These are phyloP conservation scores for Zygosaccharomyces sapae DNA, from an alignment of 1,139 yeast genomes.

Conservation along the genomic window DNA sequence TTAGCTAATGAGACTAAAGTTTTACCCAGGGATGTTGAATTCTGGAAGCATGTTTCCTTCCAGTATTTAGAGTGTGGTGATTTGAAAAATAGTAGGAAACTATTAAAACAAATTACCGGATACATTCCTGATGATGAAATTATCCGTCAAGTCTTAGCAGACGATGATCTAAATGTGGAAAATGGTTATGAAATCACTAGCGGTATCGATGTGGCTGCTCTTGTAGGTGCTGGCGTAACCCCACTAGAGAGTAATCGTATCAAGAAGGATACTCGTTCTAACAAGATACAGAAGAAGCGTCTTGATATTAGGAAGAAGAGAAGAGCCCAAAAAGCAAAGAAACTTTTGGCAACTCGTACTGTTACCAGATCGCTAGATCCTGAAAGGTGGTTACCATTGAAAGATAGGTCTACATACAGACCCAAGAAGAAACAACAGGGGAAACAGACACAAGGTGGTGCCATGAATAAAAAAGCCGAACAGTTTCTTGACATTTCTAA, in stretches of 20 bases:
- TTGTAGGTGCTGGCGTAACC: conserved; percentile 40
- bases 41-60: conserved; percentile 48
- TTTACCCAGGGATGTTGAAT: conserved; percentile 34
- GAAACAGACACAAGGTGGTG: conserved; percentile 67
- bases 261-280: conserved; percentile 19
- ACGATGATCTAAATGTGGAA: conserved; percentile 14
- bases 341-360: conserved; percentile 44
- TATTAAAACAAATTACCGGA: conserved; percentile 18
- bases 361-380: conserved; percentile 45
- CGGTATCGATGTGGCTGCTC: conserved; percentile 41
- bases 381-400: conserved; percentile 90
- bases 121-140: conserved; percentile 16
- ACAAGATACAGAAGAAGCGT: conserved; percentile 24
- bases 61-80: conserved; percentile 40
- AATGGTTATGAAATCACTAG: conserved; percentile 40
- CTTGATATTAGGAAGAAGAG: conserved; percentile 34
- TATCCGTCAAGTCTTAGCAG: conserved; percentile 16
- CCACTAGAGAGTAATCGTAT: conserved; percentile 34
- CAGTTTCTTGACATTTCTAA: conserved; percentile 42
- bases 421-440: conserved; percentile 58
- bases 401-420: conserved; percentile 77
- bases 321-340: conserved; percentile 41
- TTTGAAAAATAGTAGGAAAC: conserved; percentile 33
- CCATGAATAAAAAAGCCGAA: conserved; percentile 51
- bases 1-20: conserved; percentile 9